phyloP scores from a whole-genome alignment of 2,329 filamentous ascomycete genomes.

The Colletotrichum chrysophilum region DNA sequence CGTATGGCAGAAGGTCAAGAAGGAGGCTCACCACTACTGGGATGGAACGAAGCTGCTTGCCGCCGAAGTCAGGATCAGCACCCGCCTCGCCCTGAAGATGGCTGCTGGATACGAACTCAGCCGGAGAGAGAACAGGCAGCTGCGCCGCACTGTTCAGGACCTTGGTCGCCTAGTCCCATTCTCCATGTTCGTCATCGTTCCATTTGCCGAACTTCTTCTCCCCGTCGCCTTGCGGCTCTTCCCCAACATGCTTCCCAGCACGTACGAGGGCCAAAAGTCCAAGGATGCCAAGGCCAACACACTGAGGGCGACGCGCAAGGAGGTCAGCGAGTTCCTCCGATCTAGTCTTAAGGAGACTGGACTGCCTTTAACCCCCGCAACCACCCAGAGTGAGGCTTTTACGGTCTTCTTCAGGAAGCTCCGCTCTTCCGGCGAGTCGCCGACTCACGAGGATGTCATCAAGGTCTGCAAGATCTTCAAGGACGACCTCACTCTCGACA shows the following conservation, averaged over 20 bases:
- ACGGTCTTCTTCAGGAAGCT: constrained; percentile 97
- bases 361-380: constrained; percentile 82
- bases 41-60: constrained; percentile 95
- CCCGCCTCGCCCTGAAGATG: constrained; percentile 93
- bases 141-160: constrained; percentile 93
- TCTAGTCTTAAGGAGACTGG: constrained; percentile 93
- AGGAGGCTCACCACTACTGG: constrained; percentile 94
- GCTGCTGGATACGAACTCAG: constrained; percentile 96
- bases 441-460: constrained; percentile 90
- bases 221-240: constrained; percentile 93
- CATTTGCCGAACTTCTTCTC: constrained; percentile 91
- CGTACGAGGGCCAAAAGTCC: constrained; percentile 89
- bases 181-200: constrained; percentile 95
- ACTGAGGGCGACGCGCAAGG: constrained; percentile 86
- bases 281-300: constrained; percentile 87
- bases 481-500: constrained; percentile 96
- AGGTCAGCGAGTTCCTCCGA: constrained; percentile 89
- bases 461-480: constrained; percentile 99
- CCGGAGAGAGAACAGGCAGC: constrained; percentile 88
- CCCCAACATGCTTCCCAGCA: constrained; percentile 96
- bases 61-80: constrained; percentile 92
- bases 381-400: constrained; percentile 91
- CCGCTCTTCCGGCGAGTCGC: constrained; percentile 86
- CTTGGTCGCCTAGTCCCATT: constrained; percentile 92
- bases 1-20: constrained; percentile 90